Conservation (phyloP, 1,139 yeast species). For the Geotrichum carabidarum region DNA sequence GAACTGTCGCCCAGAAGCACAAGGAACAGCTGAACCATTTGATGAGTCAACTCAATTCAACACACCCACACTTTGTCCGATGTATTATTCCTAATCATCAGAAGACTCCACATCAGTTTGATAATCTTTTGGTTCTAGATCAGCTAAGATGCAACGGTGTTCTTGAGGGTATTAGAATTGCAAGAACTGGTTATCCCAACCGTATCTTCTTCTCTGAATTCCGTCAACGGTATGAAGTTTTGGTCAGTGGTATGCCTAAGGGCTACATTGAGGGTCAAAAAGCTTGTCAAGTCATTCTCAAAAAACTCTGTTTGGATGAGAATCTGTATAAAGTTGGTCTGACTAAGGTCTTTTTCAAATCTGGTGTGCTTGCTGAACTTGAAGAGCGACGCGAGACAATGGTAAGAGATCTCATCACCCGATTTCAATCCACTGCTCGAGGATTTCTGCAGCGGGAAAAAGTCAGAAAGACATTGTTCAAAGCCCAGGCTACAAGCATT, state of each 20-base stretch:
- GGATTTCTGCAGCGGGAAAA: constrained; percentile 58
- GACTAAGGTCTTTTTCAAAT: constrained; percentile 90
- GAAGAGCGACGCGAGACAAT: constrained; percentile 73
- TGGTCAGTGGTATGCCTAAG: constrained; percentile 44
- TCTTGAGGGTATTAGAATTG: constrained; percentile 92
- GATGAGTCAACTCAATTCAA: constrained; percentile 67
- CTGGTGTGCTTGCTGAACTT: constrained; percentile 89
- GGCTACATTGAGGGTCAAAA: constrained; percentile 47
- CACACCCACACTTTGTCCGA: constrained; percentile 95
- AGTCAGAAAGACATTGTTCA: constrained; percentile 50
- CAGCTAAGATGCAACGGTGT: constrained; percentile 97
- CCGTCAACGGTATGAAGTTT: constrained; percentile 63
- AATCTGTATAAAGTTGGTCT: constrained; percentile 71
- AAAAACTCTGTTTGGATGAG: constrained; percentile 55
- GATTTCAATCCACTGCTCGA: constrained; percentile 62
- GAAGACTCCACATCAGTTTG: constrained; percentile 67
- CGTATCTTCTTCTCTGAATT: constrained; percentile 81
- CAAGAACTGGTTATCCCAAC: constrained; percentile 95
- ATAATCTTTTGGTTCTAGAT: constrained; percentile 71
- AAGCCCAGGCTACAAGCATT: constrained; percentile 66
- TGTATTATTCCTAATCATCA: constrained; percentile 87
- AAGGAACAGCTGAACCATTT: constrained; percentile 74
- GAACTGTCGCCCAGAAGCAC: constrained; percentile 73
- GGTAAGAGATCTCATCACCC: constrained; percentile 52
- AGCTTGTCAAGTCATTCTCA: constrained; percentile 64